Evolutionary conservation across 805 yeast species (phyloP).

Genomic region (Candida sonorensis): DNA sequence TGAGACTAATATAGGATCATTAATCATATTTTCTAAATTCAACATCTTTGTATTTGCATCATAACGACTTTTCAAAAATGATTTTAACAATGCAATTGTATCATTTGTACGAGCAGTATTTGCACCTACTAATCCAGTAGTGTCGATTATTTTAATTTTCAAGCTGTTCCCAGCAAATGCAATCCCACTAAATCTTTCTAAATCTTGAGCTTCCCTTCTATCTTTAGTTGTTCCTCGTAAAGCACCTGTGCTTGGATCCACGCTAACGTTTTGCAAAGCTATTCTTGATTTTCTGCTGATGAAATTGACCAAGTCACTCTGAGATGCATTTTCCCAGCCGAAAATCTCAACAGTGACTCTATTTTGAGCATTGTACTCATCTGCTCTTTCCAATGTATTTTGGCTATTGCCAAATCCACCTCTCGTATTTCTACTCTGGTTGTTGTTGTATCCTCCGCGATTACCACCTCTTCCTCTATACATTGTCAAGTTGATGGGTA

Average conservation of each 20-base stretch:
- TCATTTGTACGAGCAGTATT: conserved; percentile 16
- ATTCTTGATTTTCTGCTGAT: conserved; percentile 61
- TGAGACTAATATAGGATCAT: conserved; percentile 51
- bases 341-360: conserved; percentile 50
- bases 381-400: conserved; percentile 14
- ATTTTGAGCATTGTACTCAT: conserved; percentile 21
- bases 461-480: conserved; percentile 28
- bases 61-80: conserved; percentile 61
- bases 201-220: conserved; percentile 49
- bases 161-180: conserved; percentile 72
- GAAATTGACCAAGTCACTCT: conserved; percentile 62
- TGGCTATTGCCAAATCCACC: conserved; percentile 12
- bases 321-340: conserved; percentile 79
- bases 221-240: conserved; percentile 53
- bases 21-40: conserved; percentile 57
- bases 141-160: conserved; percentile 37
- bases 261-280: conserved; percentile 42
- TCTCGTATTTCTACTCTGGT: conserved; percentile 4
- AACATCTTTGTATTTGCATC: conserved; percentile 58
- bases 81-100: conserved; percentile 57
- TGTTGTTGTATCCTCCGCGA: conserved; percentile 13
- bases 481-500: conserved; percentile 13
- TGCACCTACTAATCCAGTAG: conserved; percentile 18
- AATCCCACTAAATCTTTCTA: conserved; percentile 65
- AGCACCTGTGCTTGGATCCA: conserved; percentile 42